These are phyloP conservation scores for Prunus padus DNA, from an alignment of 306 rosid genomes.

Conservation along the genomic window DNA sequence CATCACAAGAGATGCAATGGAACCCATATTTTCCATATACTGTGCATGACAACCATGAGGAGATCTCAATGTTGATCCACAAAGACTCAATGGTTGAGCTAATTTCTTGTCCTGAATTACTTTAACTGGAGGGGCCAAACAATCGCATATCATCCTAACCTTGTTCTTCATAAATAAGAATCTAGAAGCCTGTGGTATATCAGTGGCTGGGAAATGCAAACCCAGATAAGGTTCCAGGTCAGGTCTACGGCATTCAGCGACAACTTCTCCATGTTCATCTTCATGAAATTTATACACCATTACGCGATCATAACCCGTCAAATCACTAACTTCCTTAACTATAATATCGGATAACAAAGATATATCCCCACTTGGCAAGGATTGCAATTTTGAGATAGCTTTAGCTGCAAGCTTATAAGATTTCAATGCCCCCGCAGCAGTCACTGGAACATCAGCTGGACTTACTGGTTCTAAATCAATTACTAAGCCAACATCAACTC, in stretches of 20 bases:
- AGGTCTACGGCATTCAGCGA: conserved; percentile 36
- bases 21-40: conserved; percentile 47
- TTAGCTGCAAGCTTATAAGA: conserved; percentile 54
- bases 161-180: conserved; percentile 48
- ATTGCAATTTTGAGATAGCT: conserved; percentile 47
- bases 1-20: conserved; percentile 46
- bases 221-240: conserved; percentile 44
- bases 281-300: conserved; percentile 52
- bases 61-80: conserved; percentile 42
- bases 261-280: conserved; percentile 50
- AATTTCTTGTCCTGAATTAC: conserved; percentile 38
- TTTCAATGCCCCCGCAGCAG: conserved; percentile 47
- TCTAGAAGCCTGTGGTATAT: conserved; percentile 47
- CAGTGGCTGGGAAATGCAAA: conserved; percentile 50
- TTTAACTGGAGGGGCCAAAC: conserved; percentile 45
- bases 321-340: conserved; percentile 45
- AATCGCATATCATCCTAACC: conserved; percentile 48
- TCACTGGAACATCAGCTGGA: conserved; percentile 42
- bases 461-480: conserved; percentile 49
- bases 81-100: conserved; percentile 40
- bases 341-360: conserved; percentile 35
- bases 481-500: conserved; percentile 37
- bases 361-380: conserved; percentile 41
- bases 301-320: conserved; percentile 43
- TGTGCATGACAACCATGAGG: conserved; percentile 47